phyloP scores from a whole-genome alignment of 208 protist genomes.

The Leishmania gerbilli region DNA sequence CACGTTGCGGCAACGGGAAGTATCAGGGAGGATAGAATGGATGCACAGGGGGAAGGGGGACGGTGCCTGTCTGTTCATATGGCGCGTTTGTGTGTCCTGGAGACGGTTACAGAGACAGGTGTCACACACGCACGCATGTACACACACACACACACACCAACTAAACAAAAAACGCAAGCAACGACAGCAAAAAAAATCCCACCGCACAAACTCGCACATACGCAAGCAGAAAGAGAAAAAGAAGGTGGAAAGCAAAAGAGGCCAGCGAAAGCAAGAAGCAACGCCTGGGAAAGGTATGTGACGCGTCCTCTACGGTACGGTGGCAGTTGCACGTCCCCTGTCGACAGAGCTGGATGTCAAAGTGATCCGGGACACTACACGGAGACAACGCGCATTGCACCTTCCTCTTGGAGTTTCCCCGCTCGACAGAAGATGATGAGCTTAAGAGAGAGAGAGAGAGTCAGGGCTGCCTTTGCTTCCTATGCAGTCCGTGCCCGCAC shows the following conservation, averaged over 20 bases:
- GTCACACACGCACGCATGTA: background rate
- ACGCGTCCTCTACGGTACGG: background rate
- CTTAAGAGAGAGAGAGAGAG: too few relatives aligned
- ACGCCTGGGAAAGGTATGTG: background rate
- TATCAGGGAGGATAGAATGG: background rate
- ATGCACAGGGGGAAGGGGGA: background rate
- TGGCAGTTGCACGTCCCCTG: background rate
- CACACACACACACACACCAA: too few relatives aligned
- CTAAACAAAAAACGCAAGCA: background rate
- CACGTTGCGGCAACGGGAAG: background rate
- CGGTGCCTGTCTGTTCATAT: background rate
- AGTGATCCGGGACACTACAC: background rate
- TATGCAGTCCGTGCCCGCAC: too few relatives aligned
- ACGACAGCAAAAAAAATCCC: background rate
- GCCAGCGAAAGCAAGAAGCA: too few relatives aligned
- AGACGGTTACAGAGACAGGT: background rate
- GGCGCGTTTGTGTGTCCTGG: background rate
- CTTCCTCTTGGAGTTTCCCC: too few relatives aligned
- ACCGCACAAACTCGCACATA: background rate
- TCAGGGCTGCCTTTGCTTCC: too few relatives aligned
- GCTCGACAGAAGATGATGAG: too few relatives aligned
- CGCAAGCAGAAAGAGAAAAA: too few relatives aligned
- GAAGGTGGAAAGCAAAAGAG: too few relatives aligned
- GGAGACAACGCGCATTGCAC: too few relatives aligned
- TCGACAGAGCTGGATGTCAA: background rate